Evolutionary conservation across 2,329 filamentous ascomycete genomes (phyloP).

Genomic region (Ceratocystis variospora): DNA sequence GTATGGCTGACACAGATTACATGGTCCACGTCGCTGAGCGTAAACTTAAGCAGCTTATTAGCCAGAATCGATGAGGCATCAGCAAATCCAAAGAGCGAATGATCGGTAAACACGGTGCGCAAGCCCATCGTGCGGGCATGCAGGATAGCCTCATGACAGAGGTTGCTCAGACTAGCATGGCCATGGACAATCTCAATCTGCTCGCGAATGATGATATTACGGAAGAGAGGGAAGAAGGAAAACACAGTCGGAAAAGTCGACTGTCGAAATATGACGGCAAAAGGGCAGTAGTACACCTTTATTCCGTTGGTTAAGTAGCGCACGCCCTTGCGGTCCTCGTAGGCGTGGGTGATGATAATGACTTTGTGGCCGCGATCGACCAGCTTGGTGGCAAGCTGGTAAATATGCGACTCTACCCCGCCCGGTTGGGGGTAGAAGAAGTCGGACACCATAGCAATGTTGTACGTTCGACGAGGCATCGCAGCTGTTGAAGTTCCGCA

Average conservation of each 20-base stretch:
- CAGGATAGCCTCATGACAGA: constrained; percentile 88
- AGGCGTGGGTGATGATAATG: constrained; percentile 91
- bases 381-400: constrained; percentile 90
- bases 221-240: constrained; percentile 95
- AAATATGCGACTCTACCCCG: constrained; percentile 95
- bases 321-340: constrained; percentile 78
- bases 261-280: constrained; percentile 87
- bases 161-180: constrained; percentile 82
- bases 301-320: constrained; percentile 94
- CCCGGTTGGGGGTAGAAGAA: constrained; percentile 98
- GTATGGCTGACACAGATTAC: constrained; percentile 98
- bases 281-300: constrained; percentile 96
- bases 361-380: constrained; percentile 97
- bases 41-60: constrained; percentile 95
- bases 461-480: constrained; percentile 46
- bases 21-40: constrained; percentile 90
- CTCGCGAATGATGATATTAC: constrained; percentile 89
- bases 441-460: constrained; percentile 88
- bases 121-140: constrained; percentile 94
- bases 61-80: constrained; percentile 92
- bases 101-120: constrained; percentile 91
- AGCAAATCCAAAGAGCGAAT: constrained; percentile 93
- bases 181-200: constrained; percentile 94
- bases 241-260: constrained; percentile 94
- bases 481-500: constrained; percentile 22